A percentile compares a stretch with the other conserved stretches of the same genome.
These are phyloP conservation scores for Cladosporium sp. DNA, from an alignment of 2,329 filamentous ascomycete species.

Conservation along the genomic window DNA sequence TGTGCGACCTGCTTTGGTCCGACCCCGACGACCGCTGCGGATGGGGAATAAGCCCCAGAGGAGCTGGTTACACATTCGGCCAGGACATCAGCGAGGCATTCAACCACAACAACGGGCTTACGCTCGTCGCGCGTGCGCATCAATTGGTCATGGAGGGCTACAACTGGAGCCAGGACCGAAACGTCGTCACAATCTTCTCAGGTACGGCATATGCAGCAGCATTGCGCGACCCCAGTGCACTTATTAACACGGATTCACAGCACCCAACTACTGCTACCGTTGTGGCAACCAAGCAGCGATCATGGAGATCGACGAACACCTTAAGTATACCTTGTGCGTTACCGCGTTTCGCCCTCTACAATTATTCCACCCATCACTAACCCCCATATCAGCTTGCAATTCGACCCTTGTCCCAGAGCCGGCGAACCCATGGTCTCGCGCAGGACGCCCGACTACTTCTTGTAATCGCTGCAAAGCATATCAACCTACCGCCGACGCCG, in stretches of 20 bases:
- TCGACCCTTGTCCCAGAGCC: conserved; percentile 94
- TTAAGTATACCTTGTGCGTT: conserved; percentile 98
- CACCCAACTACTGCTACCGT: conserved; percentile 85
- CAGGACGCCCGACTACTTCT: conserved; percentile 98
- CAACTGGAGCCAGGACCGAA: conserved; percentile 98
- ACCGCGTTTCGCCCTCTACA: background rate
- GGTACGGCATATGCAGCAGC: conserved; percentile 51
- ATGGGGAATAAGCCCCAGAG: conserved; percentile 66
- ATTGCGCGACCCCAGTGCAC: background rate
- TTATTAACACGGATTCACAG: conserved; percentile 40
- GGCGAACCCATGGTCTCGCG: conserved; percentile 96
- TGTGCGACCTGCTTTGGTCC: conserved; percentile 97
- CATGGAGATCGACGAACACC: conserved; percentile 99
- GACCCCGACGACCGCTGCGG: conserved; percentile 90
- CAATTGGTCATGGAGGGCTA: conserved; percentile 99
- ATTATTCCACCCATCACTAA: conserved; percentile 26
- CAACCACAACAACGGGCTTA: conserved; percentile 98
- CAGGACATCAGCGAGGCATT: conserved; percentile 98
- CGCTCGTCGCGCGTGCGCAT: conserved; percentile 91
- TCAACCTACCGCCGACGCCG: background rate
- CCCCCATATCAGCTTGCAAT: conserved; percentile 74
- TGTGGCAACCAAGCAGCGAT: conserved; percentile 99
- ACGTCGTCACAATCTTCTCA: conserved; percentile 98
- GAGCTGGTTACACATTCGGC: conserved; percentile 67
- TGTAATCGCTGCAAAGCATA: conserved; percentile 55